Percentiles rank a stretch among this genome's conserved stretches.
These are phyloP conservation scores for Herpomyces periplanetae DNA, from an alignment of 2,329 filamentous ascomycete species.

Conservation along the genomic window DNA sequence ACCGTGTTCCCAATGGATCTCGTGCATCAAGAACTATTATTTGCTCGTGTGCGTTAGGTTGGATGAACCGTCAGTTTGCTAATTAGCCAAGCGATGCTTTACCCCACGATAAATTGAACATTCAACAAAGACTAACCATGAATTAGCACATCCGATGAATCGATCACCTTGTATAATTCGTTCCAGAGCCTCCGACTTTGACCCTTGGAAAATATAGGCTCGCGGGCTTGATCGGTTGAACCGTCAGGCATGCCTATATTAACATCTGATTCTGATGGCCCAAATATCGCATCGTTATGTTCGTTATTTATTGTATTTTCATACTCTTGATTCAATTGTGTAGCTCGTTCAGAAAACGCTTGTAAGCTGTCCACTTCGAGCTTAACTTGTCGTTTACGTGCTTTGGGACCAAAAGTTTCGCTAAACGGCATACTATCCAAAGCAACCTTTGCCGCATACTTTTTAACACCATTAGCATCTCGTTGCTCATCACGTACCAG, in stretches of 20 bases:
- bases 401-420: constrained; percentile 69
- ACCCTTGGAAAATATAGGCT: constrained; percentile 70
- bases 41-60: no score
- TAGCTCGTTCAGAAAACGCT: constrained; percentile 41
- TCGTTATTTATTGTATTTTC: constrained; percentile 11
- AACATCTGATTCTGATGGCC: constrained; percentile 11
- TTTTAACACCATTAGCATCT: constrained; percentile 38
- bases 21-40: no score
- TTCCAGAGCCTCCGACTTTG: constrained; percentile 93
- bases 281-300: constrained; percentile 9
- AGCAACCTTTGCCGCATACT: constrained; percentile 73
- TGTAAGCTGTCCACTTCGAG: constrained; percentile 39
- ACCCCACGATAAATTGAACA: background rate
- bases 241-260: constrained; percentile 9
- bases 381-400: constrained; percentile 69
- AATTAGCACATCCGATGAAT: constrained; percentile 81
- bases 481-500: constrained; percentile 42
- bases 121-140: constrained; percentile 67
- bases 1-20: constrained; percentile 61
- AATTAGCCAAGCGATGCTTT: no score
- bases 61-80: no score
- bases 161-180: constrained; percentile 75
- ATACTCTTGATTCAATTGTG: constrained; percentile 42
- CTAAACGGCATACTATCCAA: constrained; percentile 54
- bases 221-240: constrained; percentile 21